Evolutionary conservation across 2,329 filamentous ascomycete genomes (phyloP), one percentile per base, ranked within the genome.

Genomic region (Chrysosporium queenslandicum): DNA sequence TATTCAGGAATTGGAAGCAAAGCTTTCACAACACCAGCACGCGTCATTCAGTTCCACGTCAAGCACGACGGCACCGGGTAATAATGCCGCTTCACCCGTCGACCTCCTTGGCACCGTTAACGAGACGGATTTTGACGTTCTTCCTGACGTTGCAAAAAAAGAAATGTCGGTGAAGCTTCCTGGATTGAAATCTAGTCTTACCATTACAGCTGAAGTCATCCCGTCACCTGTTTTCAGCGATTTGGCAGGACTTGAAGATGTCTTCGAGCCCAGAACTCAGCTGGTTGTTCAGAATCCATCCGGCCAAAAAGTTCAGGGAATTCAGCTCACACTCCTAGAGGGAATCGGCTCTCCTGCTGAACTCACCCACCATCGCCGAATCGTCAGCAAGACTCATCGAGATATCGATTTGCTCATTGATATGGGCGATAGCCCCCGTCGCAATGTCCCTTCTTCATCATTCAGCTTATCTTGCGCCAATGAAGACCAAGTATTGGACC

Each of bases 251-350:
- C 25, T 52, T n/a, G 40, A 52, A 21, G 36, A 34, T 7, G 18
- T 50, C 18, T 52, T 52, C n/a, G 42, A 47, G 8, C 14, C 12
- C 7, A 23, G 14, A n/a, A 32, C 29, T 8, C 18, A 39, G n/a
- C 50, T 27, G n/a, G 12, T 2, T n/a, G 9, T 42, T 27, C 30
- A 20, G 9, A 8, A 29, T 30, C 2, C 43, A 11, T 39, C 30
- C 2, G 23, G 30, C 4, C 16, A 30, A 23, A 9, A 52, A 4
- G 2, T 18, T 18, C 23, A 9, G 5, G 25, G 45, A 16, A 54
- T n/a, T n/a, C n/a, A n/a, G n/a, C n/a, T n/a, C n/a, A n/a, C 55
- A 14, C 40, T 58, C 6, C 12, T 58, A 2, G 56, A 56, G 6
- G 56, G 55, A 23, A 54, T 58, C 23, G 56, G 47, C 4, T 55